Evolutionary conservation across 257 asterid species (phyloP), one percentile per base, ranked within the genome.

Genomic region (Datura wrightii): DNA sequence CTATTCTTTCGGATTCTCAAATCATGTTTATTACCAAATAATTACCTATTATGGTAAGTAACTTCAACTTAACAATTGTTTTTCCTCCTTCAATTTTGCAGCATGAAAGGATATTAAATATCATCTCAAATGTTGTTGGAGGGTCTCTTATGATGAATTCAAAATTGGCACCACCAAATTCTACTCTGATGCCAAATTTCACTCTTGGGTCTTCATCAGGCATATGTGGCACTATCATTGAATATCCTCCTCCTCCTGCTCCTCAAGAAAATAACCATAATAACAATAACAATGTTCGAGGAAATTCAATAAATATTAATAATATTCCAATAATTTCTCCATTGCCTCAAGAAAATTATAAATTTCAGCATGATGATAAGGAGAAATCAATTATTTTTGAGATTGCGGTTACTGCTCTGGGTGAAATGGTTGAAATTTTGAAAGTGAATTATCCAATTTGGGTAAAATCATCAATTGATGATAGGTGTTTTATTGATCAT

Each of bases 401-500:
- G 79, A 80, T 88, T 11, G 89, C 89, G 15, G 37, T 82, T 41
- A 76, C 11, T 10, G 95, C 98, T 82, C 88, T 89, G 88, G 86
- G 86, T 72, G 98, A 95, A 79, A 88, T 95, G 42, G 16, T 88
- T 31, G 89, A 90, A 79, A 95, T 95, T 76, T 59, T 93, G 10
- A 89, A 80, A 69, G 66, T 85, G 63, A 89, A 92, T 41, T 94
- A 92, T 84, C 93, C 97, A 2, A 53, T 95, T 15, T 94, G 97
- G 97, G 72, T 87, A 15, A 87, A 86, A 79, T 85, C 94, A 62
- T 13, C 87, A 1, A 42, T 52, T 14, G 91, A 91, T 56, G 95
- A 92, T 66, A 86, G 93, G 63, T 87, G 60, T 53, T 19, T 62
- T 14, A 82, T 95, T 60, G 89, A 91, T 80, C 86, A 82, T 7